These are phyloP conservation scores for Adansonia rubrostipa DNA, from an alignment of 441 rosid genomes.

Conservation along the genomic window DNA sequence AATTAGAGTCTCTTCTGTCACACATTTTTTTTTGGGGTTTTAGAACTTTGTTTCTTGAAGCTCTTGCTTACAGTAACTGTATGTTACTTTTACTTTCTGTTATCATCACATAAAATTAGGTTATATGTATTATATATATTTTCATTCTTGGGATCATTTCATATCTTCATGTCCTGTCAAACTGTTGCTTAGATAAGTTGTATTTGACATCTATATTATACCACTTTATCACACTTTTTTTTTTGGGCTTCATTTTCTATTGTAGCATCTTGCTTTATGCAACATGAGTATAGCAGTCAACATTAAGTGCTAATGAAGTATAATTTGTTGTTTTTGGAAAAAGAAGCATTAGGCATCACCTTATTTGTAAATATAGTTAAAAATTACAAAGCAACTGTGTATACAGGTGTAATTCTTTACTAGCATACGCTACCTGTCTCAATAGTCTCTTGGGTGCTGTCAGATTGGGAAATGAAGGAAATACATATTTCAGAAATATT, in stretches of 20 bases:
- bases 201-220: not conserved
- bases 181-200: not conserved
- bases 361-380: not conserved
- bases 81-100: too few relatives aligned
- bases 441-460: not conserved
- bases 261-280: not conserved
- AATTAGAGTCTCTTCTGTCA: too few relatives aligned
- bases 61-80: too few relatives aligned
- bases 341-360: not conserved
- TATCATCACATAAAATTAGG: too few relatives aligned
- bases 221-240: not conserved
- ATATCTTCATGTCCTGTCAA: not conserved
- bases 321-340: not conserved
- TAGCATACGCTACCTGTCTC: not conserved
- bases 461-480: not conserved
- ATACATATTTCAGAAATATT: not conserved
- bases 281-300: not conserved
- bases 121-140: too few relatives aligned
- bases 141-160: not conserved
- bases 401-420: not conserved
- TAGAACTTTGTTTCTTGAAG: too few relatives aligned
- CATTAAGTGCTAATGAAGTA: not conserved
- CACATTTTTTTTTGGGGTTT: too few relatives aligned
- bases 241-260: not conserved
- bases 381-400: not conserved